Base-by-base conservation (phyloP, 2,329 filamentous ascomycete genomes). In the Ophiobolus disseminans region DNA sequence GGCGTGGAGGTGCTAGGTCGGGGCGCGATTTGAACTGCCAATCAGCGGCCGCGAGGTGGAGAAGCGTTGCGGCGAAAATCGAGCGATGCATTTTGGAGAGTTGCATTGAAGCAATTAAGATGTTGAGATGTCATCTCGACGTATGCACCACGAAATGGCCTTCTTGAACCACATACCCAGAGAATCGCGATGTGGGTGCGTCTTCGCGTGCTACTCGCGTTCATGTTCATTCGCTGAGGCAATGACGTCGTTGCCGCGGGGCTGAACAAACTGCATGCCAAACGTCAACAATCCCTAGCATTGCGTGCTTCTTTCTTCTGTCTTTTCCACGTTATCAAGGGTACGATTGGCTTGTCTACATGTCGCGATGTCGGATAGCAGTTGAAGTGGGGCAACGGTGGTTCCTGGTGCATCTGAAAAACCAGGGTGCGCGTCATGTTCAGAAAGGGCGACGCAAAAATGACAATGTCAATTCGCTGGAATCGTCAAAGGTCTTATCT, bases 1-100 rank as follows among this genome's bases (percentile, higher is more conserved):
- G 51, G 68, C 72, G 17, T 59, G 78, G 78, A 7, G 77, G 76
- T 3, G 77, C 73, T 14, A 81, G 65, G 57, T 81, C 79, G 17
- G 77, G 70, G 16, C 59, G 56, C 6, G 63, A 79, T 14, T 32
- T 32, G n/a, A 32, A 32, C 9, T 32, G 30, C 30, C 30, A 32
- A 14, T 32, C 30, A 14, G 30, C 30, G 16, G n/a, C 9, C 4
- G 30, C 30, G 30, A 41, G 34, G 10, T 43, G 75, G 75, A 20
- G 26, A 5, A 62, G 20, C 16, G 30, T 8, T 20, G 30, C 30
- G 16, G 30, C 30, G 6, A 14, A 3, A 14, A 32, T 14, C 8
- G 9, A 32, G n/a, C n/a, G 30, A 11, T 32, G n/a, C 30, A 32
- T 32, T 14, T 7, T 14, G 9, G 16, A 14, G 13, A 14, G 16